A percentile compares a stretch with the other conserved stretches of the same genome.
phyloP scores from a whole-genome alignment of 768 basidiomycete species.

The Auriscalpium microsporum region DNA sequence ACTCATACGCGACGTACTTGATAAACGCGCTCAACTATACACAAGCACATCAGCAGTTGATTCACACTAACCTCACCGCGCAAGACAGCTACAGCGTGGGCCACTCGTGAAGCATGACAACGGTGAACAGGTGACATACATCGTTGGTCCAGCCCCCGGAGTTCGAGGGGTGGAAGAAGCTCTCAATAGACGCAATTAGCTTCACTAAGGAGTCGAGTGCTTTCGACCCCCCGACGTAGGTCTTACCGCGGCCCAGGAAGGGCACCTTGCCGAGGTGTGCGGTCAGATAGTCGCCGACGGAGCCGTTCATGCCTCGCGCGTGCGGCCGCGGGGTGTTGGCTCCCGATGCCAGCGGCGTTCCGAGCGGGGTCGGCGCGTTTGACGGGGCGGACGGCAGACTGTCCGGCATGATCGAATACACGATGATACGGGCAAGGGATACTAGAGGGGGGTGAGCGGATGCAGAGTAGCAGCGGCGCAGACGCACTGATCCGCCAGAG shows the following conservation, averaged over 20 bases:
- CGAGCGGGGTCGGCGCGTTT: constrained; percentile 59
- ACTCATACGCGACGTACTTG: constrained; percentile 76
- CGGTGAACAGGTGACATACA: constrained; percentile 31
- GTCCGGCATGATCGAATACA: constrained; percentile 80
- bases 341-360: constrained; percentile 62
- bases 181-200: constrained; percentile 79
- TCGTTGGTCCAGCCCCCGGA: constrained; percentile 77
- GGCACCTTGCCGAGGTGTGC: constrained; percentile 44
- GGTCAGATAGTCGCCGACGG: constrained; percentile 49
- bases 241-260: constrained; percentile 30
- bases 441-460: constrained; percentile 30
- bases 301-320: constrained; percentile 24
- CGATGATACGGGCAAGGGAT: constrained; percentile 76
- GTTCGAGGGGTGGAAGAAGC: constrained; percentile 87
- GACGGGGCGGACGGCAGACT: constrained; percentile 49
- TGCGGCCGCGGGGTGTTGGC: constrained; percentile 47
- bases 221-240: constrained; percentile 75
- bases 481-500: constrained; percentile 64
- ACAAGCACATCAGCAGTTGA: constrained; percentile 4
- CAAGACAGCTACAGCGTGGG: neutral
- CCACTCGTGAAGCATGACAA: constrained; percentile 14
- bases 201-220: constrained; percentile 81
- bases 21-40: constrained; percentile 72
- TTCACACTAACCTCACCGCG: neutral
- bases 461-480: constrained; percentile 8